These are phyloP conservation scores for Mycosphaerelloides madeirae DNA, from an alignment of 2,329 filamentous ascomycete genomes.

Conservation along the genomic window DNA sequence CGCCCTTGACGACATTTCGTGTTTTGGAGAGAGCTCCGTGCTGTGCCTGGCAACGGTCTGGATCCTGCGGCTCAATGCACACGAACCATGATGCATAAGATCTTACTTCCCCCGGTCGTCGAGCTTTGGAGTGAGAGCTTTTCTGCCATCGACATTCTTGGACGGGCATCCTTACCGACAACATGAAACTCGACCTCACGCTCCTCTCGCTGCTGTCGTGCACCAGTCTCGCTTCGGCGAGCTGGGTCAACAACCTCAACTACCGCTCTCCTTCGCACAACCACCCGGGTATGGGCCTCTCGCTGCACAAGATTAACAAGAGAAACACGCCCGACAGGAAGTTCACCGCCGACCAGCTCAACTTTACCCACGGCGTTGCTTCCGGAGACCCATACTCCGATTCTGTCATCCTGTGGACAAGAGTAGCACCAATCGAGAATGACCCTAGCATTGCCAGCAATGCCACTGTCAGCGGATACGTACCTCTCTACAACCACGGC, in stretches of 20 bases:
- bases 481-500: constrained; percentile 51
- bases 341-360: constrained; percentile 46
- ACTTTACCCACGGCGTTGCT: constrained; percentile 56
- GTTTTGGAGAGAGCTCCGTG: not conserved
- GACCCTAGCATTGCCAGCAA: constrained; percentile 35
- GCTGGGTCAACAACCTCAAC: constrained; percentile 54
- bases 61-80: not conserved
- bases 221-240: constrained; percentile 17
- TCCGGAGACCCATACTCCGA: constrained; percentile 44
- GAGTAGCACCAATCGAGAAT: constrained; percentile 36
- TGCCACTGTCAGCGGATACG: constrained; percentile 53
- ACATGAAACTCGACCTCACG: constrained; percentile 12
- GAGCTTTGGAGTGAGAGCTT: not conserved
- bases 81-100: not conserved
- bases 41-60: too few relatives aligned
- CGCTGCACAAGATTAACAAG: constrained; percentile 58
- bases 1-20: constrained; percentile 1
- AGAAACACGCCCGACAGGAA: constrained; percentile 45
- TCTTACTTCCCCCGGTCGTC: not conserved
- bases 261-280: constrained; percentile 63
- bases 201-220: constrained; percentile 10
- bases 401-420: constrained; percentile 41
- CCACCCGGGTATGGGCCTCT: constrained; percentile 59
- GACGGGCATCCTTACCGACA: not conserved
- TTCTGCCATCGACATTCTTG: not conserved